phyloP scores from a whole-genome alignment of 306 rosid species.

The Canavalia ensiformis region DNA sequence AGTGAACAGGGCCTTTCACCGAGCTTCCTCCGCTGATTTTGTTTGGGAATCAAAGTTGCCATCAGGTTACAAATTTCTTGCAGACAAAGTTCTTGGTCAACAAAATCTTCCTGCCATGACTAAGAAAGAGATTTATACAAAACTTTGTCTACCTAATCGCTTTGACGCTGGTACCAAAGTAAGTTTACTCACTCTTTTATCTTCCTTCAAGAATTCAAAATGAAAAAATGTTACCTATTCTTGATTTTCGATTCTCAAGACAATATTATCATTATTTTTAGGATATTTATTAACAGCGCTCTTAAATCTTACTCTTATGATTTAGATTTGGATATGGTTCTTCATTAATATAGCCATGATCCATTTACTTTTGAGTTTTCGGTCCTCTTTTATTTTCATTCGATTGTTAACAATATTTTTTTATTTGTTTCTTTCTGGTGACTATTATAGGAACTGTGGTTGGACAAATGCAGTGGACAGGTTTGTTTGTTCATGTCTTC shows the following conservation, averaged over 20 bases:
- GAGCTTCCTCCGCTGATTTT: constrained; percentile 83
- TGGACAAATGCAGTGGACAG: constrained; percentile 80
- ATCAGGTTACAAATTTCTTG: constrained; percentile 63
- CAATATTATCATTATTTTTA: no score
- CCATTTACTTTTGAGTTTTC: not conserved
- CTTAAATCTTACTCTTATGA: not conserved
- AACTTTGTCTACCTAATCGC: constrained; percentile 62
- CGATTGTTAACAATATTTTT: not conserved
- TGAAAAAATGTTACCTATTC: no score
- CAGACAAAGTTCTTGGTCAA: constrained; percentile 47
- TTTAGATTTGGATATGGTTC: not conserved
- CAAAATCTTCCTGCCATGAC: constrained; percentile 40
- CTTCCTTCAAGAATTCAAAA: no score
- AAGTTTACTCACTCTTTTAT: constrained; percentile 13
- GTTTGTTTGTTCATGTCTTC: constrained; percentile 75
- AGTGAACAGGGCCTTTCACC: constrained; percentile 64
- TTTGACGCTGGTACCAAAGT: constrained; percentile 72
- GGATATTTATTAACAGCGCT: no score
- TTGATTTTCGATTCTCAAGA: no score
- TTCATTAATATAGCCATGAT: not conserved
- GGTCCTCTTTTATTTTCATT: not conserved
- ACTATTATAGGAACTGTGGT: constrained; percentile 69
- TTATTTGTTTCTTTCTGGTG: not conserved
- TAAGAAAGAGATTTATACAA: constrained; percentile 71
- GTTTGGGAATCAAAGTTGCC: constrained; percentile 87